Evolutionary conservation across 768 basidiomycete species (phyloP).

Genomic region (Paxillus involutus): DNA sequence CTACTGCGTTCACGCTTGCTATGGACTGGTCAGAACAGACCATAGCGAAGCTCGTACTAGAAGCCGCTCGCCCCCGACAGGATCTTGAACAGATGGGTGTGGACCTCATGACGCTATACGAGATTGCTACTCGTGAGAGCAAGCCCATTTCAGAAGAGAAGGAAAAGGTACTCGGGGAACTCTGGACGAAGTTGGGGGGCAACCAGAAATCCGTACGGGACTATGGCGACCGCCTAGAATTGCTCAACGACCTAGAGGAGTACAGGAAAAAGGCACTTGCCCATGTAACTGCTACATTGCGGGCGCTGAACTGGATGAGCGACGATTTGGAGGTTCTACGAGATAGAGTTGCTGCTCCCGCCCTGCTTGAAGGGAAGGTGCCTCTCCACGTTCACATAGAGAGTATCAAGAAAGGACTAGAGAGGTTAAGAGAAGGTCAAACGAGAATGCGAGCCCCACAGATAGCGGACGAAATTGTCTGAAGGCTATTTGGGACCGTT

Average conservation of each 20-base stretch:
- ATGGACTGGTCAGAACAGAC: constrained; percentile 57
- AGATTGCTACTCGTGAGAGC: constrained; percentile 61
- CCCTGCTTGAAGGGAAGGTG: constrained; percentile 55
- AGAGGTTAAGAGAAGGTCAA: constrained; percentile 55
- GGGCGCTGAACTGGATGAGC: constrained; percentile 60
- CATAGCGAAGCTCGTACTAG: constrained; percentile 60
- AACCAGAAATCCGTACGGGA: constrained; percentile 51
- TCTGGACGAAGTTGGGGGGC: constrained; percentile 72
- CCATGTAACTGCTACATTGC: constrained; percentile 67
- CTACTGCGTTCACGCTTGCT: constrained; percentile 56
- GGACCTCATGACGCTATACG: constrained; percentile 54
- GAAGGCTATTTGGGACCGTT: constrained; percentile 18
- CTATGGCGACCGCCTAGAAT: constrained; percentile 47
- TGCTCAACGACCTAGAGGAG: constrained; percentile 53
- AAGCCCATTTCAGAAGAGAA: constrained; percentile 41
- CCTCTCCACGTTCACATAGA: constrained; percentile 76
- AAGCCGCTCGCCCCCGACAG: constrained; percentile 56
- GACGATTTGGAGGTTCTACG: constrained; percentile 77
- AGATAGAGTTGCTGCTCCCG: constrained; percentile 69
- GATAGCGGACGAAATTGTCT: constrained; percentile 38
- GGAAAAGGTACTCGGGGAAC: constrained; percentile 55
- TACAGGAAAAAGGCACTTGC: constrained; percentile 63
- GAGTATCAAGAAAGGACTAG: constrained; percentile 64
- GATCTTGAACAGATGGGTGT: constrained; percentile 66
- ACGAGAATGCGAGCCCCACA: constrained; percentile 47